Conservation (phyloP, 2,329 filamentous ascomycete species). For the Botrytis fabae region DNA sequence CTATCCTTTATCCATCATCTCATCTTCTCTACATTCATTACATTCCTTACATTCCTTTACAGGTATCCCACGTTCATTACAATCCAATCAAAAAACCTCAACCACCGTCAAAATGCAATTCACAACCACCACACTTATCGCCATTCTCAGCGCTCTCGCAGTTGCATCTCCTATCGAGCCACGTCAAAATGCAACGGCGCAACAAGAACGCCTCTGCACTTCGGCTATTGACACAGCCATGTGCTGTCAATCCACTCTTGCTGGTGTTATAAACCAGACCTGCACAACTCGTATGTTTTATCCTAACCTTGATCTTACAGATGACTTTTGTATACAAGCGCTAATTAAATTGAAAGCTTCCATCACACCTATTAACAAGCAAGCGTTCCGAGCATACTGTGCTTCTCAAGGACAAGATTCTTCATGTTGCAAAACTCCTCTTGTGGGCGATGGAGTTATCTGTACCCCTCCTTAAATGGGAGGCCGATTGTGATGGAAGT, state of each 20-base stretch:
- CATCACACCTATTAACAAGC: slow-evolving; percentile 46
- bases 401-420: slow-evolving; percentile 21
- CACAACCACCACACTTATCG: slow-evolving; percentile 3
- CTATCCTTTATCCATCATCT: not conserved
- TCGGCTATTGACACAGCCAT: slow-evolving; percentile 44
- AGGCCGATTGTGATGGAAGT: not conserved
- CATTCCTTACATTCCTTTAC: not conserved
- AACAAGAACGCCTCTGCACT: not conserved
- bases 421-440: not conserved
- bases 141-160: slow-evolving; percentile 35
- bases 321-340: not conserved
- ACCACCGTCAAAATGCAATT: slow-evolving; percentile 8
- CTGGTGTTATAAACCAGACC: slow-evolving; percentile 57
- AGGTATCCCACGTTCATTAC: not conserved
- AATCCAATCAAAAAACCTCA: not conserved
- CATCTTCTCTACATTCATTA: slow-evolving; percentile 4
- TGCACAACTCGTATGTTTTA: slow-evolving; percentile 54
- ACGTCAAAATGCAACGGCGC: not conserved
- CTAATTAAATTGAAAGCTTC: slow-evolving; percentile 38
- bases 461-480: not conserved
- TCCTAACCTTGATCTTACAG: not conserved
- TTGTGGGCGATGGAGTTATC: not conserved
- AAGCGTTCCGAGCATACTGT: slow-evolving; percentile 36
- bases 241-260: slow-evolving; percentile 64
- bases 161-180: slow-evolving; percentile 30